Evolutionary conservation across 495 filamentous ascomycete species (phyloP).

Genomic region (Lophium mytilinum): DNA sequence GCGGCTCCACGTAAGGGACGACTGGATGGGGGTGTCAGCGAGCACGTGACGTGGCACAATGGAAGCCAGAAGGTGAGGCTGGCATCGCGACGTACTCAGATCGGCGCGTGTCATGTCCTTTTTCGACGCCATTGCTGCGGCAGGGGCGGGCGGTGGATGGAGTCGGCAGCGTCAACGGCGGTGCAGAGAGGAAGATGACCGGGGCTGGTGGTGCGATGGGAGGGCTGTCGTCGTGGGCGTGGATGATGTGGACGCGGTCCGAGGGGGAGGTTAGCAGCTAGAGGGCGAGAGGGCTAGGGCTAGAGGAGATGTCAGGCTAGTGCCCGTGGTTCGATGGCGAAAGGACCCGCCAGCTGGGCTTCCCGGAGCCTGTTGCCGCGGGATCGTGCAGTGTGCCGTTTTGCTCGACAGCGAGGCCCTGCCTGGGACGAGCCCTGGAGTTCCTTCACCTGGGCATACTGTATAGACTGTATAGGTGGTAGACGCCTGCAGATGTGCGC

Average conservation of each 20-base stretch:
- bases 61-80: background rate
- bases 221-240: background rate
- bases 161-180: background rate
- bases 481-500: too few species aligned
- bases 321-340: background rate
- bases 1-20: constrained; percentile 55
- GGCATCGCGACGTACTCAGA: constrained; percentile 52
- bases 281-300: too few species aligned
- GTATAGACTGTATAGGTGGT: too few species aligned
- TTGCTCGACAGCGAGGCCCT: too few species aligned
- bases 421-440: too few species aligned
- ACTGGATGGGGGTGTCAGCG: constrained; percentile 35
- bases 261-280: background rate
- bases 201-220: constrained; percentile 1
- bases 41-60: constrained; percentile 17
- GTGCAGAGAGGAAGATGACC: background rate
- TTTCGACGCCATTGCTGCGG: constrained; percentile 54
- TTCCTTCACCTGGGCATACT: too few species aligned
- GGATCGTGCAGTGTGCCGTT: too few species aligned
- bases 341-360: too few species aligned
- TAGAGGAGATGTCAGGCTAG: too few species aligned
- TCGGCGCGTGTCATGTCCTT: constrained; percentile 84
- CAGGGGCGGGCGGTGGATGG: background rate
- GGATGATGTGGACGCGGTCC: background rate
- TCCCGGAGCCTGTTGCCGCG: too few species aligned